These are phyloP conservation scores for Hygrophorus pudorinus DNA, from an alignment of 768 basidiomycete genomes.

Conservation along the genomic window DNA sequence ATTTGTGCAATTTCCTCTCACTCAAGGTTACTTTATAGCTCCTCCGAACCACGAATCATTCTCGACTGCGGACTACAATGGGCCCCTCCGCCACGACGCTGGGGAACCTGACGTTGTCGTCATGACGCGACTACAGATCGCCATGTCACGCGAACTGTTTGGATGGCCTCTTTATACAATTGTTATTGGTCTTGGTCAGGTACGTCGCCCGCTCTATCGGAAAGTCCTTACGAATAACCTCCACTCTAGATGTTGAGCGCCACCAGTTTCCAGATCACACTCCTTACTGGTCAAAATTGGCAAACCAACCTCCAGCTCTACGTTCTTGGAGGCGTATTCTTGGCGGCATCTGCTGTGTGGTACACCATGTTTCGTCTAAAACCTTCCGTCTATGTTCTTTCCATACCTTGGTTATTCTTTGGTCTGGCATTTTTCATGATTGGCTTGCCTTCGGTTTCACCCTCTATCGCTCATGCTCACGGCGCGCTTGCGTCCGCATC, in stretches of 20 bases:
- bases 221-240: slow-evolving; percentile 7
- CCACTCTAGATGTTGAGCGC: slow-evolving; percentile 65
- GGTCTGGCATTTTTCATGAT: slow-evolving; percentile 87
- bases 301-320: slow-evolving; percentile 76
- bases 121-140: slow-evolving; percentile 80
- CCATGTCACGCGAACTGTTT: slow-evolving; percentile 66
- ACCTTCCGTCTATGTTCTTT: slow-evolving; percentile 81
- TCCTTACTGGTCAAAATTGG: slow-evolving; percentile 81
- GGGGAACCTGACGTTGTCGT: slow-evolving; percentile 52
- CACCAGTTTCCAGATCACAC: slow-evolving; percentile 90
- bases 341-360: slow-evolving; percentile 81
- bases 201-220: slow-evolving; percentile 17
- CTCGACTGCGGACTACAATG: slow-evolving; percentile 32
- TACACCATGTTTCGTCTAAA: slow-evolving; percentile 81
- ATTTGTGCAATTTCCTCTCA: not conserved
- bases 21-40: slow-evolving; percentile 1
- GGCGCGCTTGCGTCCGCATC: slow-evolving; percentile 64
- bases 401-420: slow-evolving; percentile 87
- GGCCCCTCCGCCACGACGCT: slow-evolving; percentile 35
- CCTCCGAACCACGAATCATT: slow-evolving; percentile 46
- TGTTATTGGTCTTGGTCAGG: slow-evolving; percentile 77
- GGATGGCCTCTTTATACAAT: slow-evolving; percentile 93
- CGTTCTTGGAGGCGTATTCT: slow-evolving; percentile 83
- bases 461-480: slow-evolving; percentile 49
- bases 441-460: slow-evolving; percentile 69